phyloP scores from a whole-genome alignment of 2,329 filamentous ascomycete species.

The Moelleriella libera region DNA sequence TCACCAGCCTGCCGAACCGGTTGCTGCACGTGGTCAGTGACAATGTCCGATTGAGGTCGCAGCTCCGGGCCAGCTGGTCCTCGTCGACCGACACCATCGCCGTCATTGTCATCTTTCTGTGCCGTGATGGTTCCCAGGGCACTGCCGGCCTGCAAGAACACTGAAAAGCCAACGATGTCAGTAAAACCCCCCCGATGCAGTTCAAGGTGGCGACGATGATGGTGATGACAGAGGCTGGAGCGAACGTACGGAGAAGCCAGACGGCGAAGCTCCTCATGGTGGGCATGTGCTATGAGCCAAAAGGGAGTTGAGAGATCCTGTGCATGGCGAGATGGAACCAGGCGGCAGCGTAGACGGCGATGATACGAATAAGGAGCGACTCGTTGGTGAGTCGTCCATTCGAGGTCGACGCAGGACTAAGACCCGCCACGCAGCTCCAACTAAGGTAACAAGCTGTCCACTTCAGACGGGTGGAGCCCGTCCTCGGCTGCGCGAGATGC shows the following conservation, averaged over 20 bases:
- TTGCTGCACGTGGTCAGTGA: conserved; percentile 12
- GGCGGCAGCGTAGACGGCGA: not conserved
- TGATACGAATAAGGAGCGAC: not conserved
- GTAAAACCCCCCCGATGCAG: conserved; percentile 5
- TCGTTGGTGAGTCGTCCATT: not conserved
- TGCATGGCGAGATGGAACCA: conserved; percentile 11
- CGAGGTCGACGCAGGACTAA: not conserved
- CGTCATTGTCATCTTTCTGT: conserved; percentile 17
- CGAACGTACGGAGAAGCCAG: conserved; percentile 27
- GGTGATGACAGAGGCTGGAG: not conserved
- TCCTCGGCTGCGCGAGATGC: too few relatives aligned
- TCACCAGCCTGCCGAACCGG: conserved; percentile 23
- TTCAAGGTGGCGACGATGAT: not conserved
- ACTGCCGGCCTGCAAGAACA: conserved; percentile 30
- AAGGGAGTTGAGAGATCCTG: conserved; percentile 7
- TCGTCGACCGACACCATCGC: conserved; percentile 14
- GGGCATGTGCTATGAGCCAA: conserved; percentile 20
- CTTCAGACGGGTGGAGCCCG: conserved; percentile 1
- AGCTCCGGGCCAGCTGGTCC: conserved; percentile 17
- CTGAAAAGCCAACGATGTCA: conserved; percentile 15
- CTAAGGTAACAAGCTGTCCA: conserved; percentile 7
- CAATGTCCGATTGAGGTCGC: conserved; percentile 15
- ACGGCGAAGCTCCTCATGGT: conserved; percentile 25
- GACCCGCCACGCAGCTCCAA: not conserved
- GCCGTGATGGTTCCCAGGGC: conserved; percentile 24